Base-by-base conservation (phyloP, 176 grass and related monocot species). In the Zoysia pacifica region DNA sequence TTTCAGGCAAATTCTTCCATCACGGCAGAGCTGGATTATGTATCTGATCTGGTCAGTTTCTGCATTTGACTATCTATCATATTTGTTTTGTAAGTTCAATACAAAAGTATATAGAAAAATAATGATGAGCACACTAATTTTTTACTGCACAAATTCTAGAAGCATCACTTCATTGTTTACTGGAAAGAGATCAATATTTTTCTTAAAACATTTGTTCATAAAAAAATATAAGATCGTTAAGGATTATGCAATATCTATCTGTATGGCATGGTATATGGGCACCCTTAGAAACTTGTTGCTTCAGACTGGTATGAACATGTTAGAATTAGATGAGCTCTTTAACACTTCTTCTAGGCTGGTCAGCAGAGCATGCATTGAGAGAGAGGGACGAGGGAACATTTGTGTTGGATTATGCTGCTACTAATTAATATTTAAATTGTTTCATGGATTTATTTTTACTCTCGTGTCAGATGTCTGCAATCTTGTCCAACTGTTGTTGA, bases 1-100 rank as follows among this genome's bases (percentile, higher is more conserved):
- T 92, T 81, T 76, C 83, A 97, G 95, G 95, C 90, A 85, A 92
- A 87, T 81, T 94, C 88, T 67, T 94, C 91, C 47, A 94, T 97
- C 80, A 94, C 91, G 65, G 79, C 74, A 51, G 91, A 97, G 78
- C 62, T 94, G 71, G 91, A 90, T 88, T 97, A 97, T 54, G 90
- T 97, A 79, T 90, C 86, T 11, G 92, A 97, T 86, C 90, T 97
- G 91, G 95, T 97, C 60, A 79, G 93, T 78, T 53, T 12, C 19
- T 28, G 28, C 28, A 28, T 28, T 28, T 28, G 28, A 71, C 9
- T 79, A 79, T 52, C 50, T 54, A 5, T 18, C 6, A 19, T 54
- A 55, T 44, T 11, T 50, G 65, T 51, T 77, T 66, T 66, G 16
- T 50, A 49, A 19, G 60, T 4, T 65, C 50, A 18, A 43, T 43